These are phyloP conservation scores for Psilocybe subaeruginosa DNA, from an alignment of 768 basidiomycete species.

Conservation along the genomic window DNA sequence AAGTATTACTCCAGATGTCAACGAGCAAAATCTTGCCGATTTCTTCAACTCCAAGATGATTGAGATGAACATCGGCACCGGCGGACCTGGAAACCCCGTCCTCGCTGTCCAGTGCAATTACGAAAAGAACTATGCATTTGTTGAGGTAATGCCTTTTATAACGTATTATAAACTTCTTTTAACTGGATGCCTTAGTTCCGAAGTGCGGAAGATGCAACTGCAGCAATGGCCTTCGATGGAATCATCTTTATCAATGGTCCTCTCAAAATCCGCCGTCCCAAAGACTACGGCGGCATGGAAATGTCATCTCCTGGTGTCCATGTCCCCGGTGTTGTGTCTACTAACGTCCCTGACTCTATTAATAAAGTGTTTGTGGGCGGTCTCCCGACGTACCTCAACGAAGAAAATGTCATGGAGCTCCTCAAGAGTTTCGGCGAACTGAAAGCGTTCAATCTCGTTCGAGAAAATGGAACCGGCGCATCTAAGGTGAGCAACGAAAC, in stretches of 20 bases:
- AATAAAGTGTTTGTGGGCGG: slow-evolving; percentile 99
- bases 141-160: slow-evolving; percentile 67
- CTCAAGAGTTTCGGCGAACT: slow-evolving; percentile 97
- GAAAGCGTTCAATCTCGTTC: slow-evolving; percentile 96
- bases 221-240: slow-evolving; percentile 97
- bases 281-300: slow-evolving; percentile 89
- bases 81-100: slow-evolving; percentile 86
- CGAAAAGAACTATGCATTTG: slow-evolving; percentile 98
- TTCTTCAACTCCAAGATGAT: slow-evolving; percentile 98
- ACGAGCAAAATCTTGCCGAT: slow-evolving; percentile 87
- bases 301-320: slow-evolving; percentile 69
- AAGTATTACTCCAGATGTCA: slow-evolving; percentile 93
- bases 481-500: slow-evolving; percentile 67
- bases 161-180: slow-evolving; percentile 1
- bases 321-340: slow-evolving; percentile 94
- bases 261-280: slow-evolving; percentile 97
- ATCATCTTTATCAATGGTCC: slow-evolving; percentile 94
- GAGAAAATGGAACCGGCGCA: slow-evolving; percentile 86
- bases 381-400: slow-evolving; percentile 92
- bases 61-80: slow-evolving; percentile 87
- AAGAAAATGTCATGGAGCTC: slow-evolving; percentile 98
- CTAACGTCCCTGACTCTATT: slow-evolving; percentile 94
- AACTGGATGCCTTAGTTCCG: slow-evolving; percentile 74
- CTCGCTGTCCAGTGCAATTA: slow-evolving; percentile 95
- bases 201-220: slow-evolving; percentile 93